Conservation (phyloP, 768 basidiomycete species). For the Coprinellus micaceus region DNA sequence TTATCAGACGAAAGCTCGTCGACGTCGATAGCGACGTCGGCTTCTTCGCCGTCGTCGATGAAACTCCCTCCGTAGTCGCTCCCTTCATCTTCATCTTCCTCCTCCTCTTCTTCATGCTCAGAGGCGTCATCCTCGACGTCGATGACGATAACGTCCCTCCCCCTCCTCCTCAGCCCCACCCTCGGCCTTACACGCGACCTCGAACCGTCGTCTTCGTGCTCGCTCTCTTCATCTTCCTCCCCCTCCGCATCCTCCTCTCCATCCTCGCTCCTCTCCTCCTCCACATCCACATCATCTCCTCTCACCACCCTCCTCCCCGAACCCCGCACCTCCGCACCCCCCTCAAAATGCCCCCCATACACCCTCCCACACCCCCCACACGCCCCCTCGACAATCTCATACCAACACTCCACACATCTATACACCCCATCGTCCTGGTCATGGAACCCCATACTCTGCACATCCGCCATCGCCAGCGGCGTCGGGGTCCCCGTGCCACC, state of each 20-base stretch:
- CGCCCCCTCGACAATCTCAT: slow-evolving; percentile 70
- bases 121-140: too few relatives aligned
- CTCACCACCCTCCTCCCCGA: slow-evolving; percentile 9
- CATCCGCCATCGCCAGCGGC: background rate
- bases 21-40: too few relatives aligned
- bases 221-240: background rate
- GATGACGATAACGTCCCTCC: too few relatives aligned
- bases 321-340: slow-evolving; percentile 33
- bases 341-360: slow-evolving; percentile 34
- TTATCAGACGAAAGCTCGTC: too few relatives aligned
- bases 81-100: too few relatives aligned
- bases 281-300: background rate
- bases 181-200: background rate
- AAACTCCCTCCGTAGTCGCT: too few relatives aligned
- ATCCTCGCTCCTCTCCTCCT: slow-evolving; percentile 1
- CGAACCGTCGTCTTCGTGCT: background rate
- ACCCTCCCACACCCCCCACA: slow-evolving; percentile 60
- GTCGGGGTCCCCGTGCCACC: background rate
- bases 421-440: slow-evolving; percentile 79
- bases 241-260: slow-evolving; percentile 5
- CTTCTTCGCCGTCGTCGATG: too few relatives aligned
- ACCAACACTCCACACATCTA: slow-evolving; percentile 70
- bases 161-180: too few relatives aligned
- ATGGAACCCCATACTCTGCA: slow-evolving; percentile 52
- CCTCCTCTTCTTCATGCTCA: too few relatives aligned